Evolutionary conservation across 176 grass and related monocot species (phyloP).

Genomic region (Zizania latifolia): DNA sequence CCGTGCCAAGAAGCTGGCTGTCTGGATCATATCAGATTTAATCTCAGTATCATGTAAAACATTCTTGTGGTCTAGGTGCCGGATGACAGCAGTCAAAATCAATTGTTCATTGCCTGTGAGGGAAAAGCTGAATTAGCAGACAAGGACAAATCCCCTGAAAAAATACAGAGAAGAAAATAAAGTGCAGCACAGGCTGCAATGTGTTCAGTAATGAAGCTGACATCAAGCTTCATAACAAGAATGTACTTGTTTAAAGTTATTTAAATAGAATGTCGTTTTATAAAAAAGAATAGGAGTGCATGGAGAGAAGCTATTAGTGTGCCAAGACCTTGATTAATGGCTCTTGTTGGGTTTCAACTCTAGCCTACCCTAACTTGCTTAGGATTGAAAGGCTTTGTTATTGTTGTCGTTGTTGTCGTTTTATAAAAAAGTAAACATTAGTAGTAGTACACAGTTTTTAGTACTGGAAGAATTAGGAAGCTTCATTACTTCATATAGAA

Average conservation of each 20-base stretch:
- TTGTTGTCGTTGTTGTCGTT: too few relatives aligned
- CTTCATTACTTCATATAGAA: not conserved
- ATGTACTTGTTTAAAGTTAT: not conserved
- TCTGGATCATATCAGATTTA: conserved; percentile 91
- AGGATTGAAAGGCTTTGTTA: too few relatives aligned
- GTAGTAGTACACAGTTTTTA: not conserved
- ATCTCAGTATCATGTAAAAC: conserved; percentile 47
- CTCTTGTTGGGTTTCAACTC: too few relatives aligned
- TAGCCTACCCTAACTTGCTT: too few relatives aligned
- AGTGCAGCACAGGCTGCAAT: not conserved
- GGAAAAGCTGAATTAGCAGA: conserved; percentile 7
- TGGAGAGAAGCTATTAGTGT: too few relatives aligned
- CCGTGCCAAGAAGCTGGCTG: conserved; percentile 57
- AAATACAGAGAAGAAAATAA: not conserved
- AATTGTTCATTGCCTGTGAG: conserved; percentile 70
- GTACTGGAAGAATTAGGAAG: not conserved
- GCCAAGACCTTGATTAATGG: too few relatives aligned
- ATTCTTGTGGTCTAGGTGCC: conserved; percentile 94
- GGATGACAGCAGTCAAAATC: conserved; percentile 70
- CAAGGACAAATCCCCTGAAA: not conserved
- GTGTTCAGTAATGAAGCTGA: not conserved
- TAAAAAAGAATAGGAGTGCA: conserved; percentile 16
- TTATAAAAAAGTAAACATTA: conserved; percentile 2
- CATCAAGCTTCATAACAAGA: conserved; percentile 1
- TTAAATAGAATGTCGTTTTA: not conserved